Base-by-base conservation (phyloP, 2,329 filamentous ascomycete species). In the Rutstroemia sydowiana region DNA sequence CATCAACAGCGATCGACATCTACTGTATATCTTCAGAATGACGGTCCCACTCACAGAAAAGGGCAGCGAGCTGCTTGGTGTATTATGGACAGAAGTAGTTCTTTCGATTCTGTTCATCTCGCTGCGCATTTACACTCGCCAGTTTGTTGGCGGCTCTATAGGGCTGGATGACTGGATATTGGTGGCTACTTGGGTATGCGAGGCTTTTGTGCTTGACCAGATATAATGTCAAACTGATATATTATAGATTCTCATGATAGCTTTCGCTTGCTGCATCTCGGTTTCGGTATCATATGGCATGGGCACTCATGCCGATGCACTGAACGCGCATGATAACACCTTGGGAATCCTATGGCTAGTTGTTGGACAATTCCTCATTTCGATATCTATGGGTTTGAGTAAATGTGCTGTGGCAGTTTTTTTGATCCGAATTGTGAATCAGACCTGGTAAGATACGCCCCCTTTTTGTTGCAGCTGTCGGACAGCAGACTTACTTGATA, bases 401-500 rank as follows among this genome's bases (percentile, higher is more conserved):
- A 49, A 49, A 28, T 49, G 46, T 10, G 46, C 46, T 49, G 37
- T 49, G 2, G 20, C 40, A 1, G 20, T 37, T n/a, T 50, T 50
- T 6, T 11, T 50, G n/a, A 14, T 50, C 16, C 48, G 48, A n/a
- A 50, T 50, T 5, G 48, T 50, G 8, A 50, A 45, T 16, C 31
- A 45, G 14, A 36, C 13, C 1, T 49, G 46, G 46, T 49, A 31
- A 42, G 20, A 28, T 32, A 3, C 9, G 31, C 20, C 16, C 20
- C 1, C 13, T 34, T 1, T n/a, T 7, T 3, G 14, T 45, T 1
- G 7, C 11, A 7, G 1, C 7, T 8, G 7, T 14, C 16, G 0
- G 13, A 23, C 16, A 5, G 5, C 13, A 36, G 32, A 36, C 32
- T 36, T 11, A 36, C 32, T 36, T 36, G 5, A 36, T 36, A 6